Evolutionary conservation across 176 grass and related monocot genomes (phyloP).

Genomic region (Cenchrus fungigraminus): DNA sequence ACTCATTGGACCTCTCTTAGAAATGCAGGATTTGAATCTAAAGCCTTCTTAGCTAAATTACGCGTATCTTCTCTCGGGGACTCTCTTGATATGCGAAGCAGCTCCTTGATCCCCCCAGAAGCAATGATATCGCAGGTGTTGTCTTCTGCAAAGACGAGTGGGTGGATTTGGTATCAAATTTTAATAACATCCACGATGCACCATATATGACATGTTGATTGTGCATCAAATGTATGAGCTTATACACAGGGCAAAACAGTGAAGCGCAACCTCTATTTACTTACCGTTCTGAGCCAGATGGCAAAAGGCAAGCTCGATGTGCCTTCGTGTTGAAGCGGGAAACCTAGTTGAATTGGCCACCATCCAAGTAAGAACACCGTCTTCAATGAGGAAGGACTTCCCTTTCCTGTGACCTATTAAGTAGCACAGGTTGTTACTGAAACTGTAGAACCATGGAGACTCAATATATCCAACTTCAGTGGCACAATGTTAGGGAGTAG

Average conservation of each 20-base stretch:
- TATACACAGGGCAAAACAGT: not conserved
- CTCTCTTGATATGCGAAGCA: conserved; percentile 79
- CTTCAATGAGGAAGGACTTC: conserved; percentile 88
- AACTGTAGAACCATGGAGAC: not conserved
- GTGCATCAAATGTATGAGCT: not conserved
- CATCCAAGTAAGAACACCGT: conserved; percentile 76
- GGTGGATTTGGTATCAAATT: not conserved
- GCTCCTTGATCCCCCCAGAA: conserved; percentile 85
- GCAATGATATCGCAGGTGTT: conserved; percentile 77
- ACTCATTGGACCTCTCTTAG: conserved; percentile 55
- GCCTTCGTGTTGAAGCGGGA: conserved; percentile 60
- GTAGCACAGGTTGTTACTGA: conserved; percentile 8
- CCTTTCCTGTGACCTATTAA: conserved; percentile 77
- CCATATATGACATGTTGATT: not conserved
- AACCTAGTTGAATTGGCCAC: conserved; percentile 62
- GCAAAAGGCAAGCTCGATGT: conserved; percentile 88
- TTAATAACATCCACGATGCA: not conserved
- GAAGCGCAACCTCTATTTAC: not conserved
- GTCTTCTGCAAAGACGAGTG: conserved; percentile 57
- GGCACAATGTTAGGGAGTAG: not conserved
- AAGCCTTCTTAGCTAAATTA: conserved; percentile 77
- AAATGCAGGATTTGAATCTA: conserved; percentile 85
- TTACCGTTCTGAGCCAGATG: conserved; percentile 94
- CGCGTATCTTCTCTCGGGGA: conserved; percentile 75
- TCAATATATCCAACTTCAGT: conserved; percentile 4